These are phyloP conservation scores for Populus alba DNA, from an alignment of 345 rosid species.

Conservation along the genomic window DNA sequence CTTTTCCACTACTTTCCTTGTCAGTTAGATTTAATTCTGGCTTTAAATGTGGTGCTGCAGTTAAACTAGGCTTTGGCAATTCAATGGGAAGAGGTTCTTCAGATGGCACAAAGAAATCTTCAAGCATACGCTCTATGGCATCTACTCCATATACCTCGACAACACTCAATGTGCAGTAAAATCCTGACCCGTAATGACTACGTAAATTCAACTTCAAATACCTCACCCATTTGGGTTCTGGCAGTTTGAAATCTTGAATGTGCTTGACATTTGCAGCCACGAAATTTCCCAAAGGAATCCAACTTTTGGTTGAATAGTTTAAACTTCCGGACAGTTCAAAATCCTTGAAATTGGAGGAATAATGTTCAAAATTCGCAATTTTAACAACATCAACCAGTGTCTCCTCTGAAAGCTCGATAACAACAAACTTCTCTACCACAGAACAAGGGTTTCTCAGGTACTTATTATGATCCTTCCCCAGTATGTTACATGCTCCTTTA, in stretches of 20 bases:
- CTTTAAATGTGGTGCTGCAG: constrained; percentile 24
- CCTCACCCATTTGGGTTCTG: constrained; percentile 89
- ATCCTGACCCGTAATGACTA: constrained; percentile 90
- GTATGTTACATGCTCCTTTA: constrained; percentile 81
- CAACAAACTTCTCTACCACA: constrained; percentile 63
- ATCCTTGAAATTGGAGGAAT: constrained; percentile 82
- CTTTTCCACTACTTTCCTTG: constrained; percentile 30
- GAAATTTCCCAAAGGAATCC: constrained; percentile 61
- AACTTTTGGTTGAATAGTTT: constrained; percentile 66
- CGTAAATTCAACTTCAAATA: constrained; percentile 68
- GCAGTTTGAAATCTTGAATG: constrained; percentile 65
- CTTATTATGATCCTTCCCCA: constrained; percentile 77
- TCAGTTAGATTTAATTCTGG: constrained; percentile 32
- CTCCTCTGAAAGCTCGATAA: constrained; percentile 83
- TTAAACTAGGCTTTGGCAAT: constrained; percentile 34
- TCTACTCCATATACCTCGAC: constrained; percentile 86
- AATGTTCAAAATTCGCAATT: constrained; percentile 84
- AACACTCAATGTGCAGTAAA: constrained; percentile 85
- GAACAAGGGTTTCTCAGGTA: constrained; percentile 89
- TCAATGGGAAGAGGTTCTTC: constrained; percentile 39
- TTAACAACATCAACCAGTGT: constrained; percentile 83
- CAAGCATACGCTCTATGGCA: constrained; percentile 90
- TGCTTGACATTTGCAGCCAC: constrained; percentile 75
- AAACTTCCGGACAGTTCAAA: constrained; percentile 75
- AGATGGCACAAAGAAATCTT: constrained; percentile 69